A percentile compares a stretch with the other conserved stretches of the same genome.
Conservation (phyloP, 192 early-diverging fungal genomes). For the Backusella luteola region DNA sequence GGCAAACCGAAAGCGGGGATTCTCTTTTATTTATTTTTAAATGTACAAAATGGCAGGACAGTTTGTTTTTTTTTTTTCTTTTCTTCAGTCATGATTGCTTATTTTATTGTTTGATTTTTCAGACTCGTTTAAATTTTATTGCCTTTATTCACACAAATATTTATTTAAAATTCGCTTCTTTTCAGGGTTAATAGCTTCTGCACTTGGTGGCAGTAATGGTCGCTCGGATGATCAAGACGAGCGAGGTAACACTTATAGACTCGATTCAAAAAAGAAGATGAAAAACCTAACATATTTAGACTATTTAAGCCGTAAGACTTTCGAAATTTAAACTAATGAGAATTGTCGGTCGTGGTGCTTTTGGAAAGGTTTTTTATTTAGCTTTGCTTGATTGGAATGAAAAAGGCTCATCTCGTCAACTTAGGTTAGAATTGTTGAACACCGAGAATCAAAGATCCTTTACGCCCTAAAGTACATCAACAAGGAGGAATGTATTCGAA, state of each 20-base stretch:
- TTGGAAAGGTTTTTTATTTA: slow-evolving; percentile 71
- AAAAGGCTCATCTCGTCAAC: background rate
- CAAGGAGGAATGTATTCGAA: slow-evolving; percentile 82
- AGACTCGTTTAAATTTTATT: background rate
- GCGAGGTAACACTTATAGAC: background rate
- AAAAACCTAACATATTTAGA: background rate
- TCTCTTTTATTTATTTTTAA: background rate
- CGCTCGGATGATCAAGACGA: slow-evolving; percentile 16
- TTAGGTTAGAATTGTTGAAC: slow-evolving; percentile 81
- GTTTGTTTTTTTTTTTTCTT: background rate
- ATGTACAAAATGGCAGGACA: background rate
- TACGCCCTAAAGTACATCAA: slow-evolving; percentile 89
- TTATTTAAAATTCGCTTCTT: slow-evolving; percentile 9
- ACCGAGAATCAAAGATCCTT: slow-evolving; percentile 63
- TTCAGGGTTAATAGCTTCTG: slow-evolving; percentile 18
- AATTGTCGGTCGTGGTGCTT: slow-evolving; percentile 81
- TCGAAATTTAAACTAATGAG: slow-evolving; percentile 73
- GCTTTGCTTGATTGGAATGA: background rate
- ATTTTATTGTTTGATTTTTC: background rate
- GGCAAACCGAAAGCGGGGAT: background rate
- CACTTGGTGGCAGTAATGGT: slow-evolving; percentile 11
- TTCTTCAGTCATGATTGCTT: background rate
- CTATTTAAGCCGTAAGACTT: slow-evolving; percentile 59
- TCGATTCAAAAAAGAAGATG: background rate
- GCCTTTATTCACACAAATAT: background rate